A percentile compares a stretch with the other conserved stretches of the same genome.
These are phyloP conservation scores for Citrus sp. DNA, from an alignment of 345 rosid species.

Conservation along the genomic window DNA sequence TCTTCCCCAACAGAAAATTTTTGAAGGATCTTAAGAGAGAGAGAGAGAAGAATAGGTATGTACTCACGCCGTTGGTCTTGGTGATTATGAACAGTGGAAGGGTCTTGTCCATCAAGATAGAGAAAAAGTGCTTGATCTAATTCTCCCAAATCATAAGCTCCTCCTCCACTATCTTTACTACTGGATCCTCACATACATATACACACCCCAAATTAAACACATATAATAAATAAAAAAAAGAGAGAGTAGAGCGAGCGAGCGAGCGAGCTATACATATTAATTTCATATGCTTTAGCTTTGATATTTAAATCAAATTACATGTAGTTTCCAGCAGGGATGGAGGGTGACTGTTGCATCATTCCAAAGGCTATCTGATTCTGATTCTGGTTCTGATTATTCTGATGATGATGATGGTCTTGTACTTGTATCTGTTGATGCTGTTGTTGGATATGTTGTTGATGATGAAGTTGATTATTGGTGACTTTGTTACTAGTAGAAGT, in stretches of 20 bases:
- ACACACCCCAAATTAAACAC: not conserved
- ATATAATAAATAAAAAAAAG: not conserved
- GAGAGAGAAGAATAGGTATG: not conserved
- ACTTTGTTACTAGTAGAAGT: conserved; percentile 23
- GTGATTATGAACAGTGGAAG: conserved; percentile 30
- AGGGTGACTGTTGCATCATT: conserved; percentile 47
- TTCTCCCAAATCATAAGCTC: conserved; percentile 75
- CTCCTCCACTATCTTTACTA: conserved; percentile 37
- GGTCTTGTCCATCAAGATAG: conserved; percentile 88
- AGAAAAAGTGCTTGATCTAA: conserved; percentile 93
- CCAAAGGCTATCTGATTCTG: conserved; percentile 41
- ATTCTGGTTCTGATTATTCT: not conserved
- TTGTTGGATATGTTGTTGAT: conserved; percentile 18
- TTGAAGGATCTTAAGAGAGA: not conserved
- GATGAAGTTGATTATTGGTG: conserved; percentile 35
- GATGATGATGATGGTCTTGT: conserved; percentile 39
- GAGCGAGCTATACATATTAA: not conserved
- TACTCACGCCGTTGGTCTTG: conserved; percentile 71
- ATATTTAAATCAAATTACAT: conserved; percentile 39
- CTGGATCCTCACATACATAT: conserved; percentile 11
- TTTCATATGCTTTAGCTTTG: not conserved
- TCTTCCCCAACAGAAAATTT: conserved; percentile 7
- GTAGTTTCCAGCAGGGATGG: conserved; percentile 54
- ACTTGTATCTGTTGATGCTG: conserved; percentile 19
- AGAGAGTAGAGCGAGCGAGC: not conserved